Percentiles rank a stretch among this genome's conserved stretches.
Evolutionary conservation across 148 eudicot genomes (phyloP).

Genomic region (Linanthus parryae): DNA sequence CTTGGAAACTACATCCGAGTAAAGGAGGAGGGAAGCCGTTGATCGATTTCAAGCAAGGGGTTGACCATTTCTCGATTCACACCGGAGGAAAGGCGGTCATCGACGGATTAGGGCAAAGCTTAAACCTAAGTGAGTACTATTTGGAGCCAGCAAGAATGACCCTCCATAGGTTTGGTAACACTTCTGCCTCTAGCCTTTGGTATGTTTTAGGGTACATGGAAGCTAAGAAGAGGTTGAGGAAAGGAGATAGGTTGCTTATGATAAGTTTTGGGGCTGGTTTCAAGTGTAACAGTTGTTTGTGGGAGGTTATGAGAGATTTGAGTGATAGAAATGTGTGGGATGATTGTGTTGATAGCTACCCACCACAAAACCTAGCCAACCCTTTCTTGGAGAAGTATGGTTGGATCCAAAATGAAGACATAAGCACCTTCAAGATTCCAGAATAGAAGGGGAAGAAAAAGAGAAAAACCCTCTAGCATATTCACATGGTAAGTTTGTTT

Average conservation of each 20-base stretch:
- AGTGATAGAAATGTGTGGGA: slow-evolving; percentile 25
- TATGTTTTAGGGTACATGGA: slow-evolving; percentile 47
- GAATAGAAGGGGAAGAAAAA: neutral
- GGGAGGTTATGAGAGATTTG: slow-evolving; percentile 32
- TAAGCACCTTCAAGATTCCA: slow-evolving; percentile 12
- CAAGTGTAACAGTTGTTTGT: slow-evolving; percentile 29
- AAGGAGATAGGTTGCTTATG: slow-evolving; percentile 36
- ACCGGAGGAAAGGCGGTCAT: slow-evolving; percentile 47
- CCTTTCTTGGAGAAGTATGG: slow-evolving; percentile 31
- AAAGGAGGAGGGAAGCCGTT: neutral
- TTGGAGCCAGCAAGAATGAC: slow-evolving; percentile 46
- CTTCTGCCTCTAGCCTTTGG: slow-evolving; percentile 44
- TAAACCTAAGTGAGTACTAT: slow-evolving; percentile 25
- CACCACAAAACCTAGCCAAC: slow-evolving; percentile 11
- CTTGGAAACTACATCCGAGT: neutral
- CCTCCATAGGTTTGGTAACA: slow-evolving; percentile 43
- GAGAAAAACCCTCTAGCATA: too few relatives aligned
- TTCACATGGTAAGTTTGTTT: too few relatives aligned
- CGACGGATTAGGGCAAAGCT: slow-evolving; percentile 21
- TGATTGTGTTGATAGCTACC: slow-evolving; percentile 23
- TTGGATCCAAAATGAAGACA: slow-evolving; percentile 27
- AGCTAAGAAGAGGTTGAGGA: slow-evolving; percentile 40
- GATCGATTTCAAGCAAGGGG: slow-evolving; percentile 26
- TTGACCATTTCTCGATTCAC: slow-evolving; percentile 40
- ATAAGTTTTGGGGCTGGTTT: slow-evolving; percentile 47